Evolutionary conservation across 768 basidiomycete species (phyloP).

Genomic region (Lactifluus pinguis): DNA sequence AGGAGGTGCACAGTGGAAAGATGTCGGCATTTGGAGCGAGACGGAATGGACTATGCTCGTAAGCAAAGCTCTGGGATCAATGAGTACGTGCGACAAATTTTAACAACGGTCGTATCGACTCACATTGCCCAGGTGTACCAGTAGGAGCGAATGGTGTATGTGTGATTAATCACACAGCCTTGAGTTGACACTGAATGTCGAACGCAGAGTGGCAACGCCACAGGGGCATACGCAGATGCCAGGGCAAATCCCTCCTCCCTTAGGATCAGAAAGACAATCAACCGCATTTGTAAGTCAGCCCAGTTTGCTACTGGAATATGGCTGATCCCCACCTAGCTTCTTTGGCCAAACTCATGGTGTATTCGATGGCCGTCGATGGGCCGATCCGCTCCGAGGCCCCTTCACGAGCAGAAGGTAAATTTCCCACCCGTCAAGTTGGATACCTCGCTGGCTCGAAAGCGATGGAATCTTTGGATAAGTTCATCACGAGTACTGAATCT

Average conservation of each 20-base stretch:
- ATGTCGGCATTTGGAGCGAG: slow-evolving; percentile 84
- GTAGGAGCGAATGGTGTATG: slow-evolving; percentile 59
- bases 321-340: slow-evolving; percentile 26
- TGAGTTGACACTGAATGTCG: slow-evolving; percentile 6
- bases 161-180: background rate
- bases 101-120: background rate
- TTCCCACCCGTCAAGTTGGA: slow-evolving; percentile 33
- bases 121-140: slow-evolving; percentile 46
- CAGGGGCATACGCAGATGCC: slow-evolving; percentile 62
- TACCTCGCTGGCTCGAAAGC: slow-evolving; percentile 81
- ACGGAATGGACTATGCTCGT: slow-evolving; percentile 77
- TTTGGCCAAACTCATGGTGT: slow-evolving; percentile 78
- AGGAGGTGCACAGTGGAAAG: slow-evolving; percentile 58
- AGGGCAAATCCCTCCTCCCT: slow-evolving; percentile 45
- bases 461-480: slow-evolving; percentile 75
- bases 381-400: slow-evolving; percentile 39
- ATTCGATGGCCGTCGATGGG: slow-evolving; percentile 82
- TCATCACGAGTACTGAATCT: slow-evolving; percentile 87
- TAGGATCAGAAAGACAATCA: slow-evolving; percentile 62
- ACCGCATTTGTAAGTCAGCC: slow-evolving; percentile 45
- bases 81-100: slow-evolving; percentile 42
- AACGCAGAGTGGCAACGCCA: slow-evolving; percentile 49
- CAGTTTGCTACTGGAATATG: background rate
- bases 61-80: slow-evolving; percentile 71
- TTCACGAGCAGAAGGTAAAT: slow-evolving; percentile 21